Evolutionary conservation across 192 early-diverging fungal genomes (phyloP).

Genomic region (Irineochytrium annulatum): DNA sequence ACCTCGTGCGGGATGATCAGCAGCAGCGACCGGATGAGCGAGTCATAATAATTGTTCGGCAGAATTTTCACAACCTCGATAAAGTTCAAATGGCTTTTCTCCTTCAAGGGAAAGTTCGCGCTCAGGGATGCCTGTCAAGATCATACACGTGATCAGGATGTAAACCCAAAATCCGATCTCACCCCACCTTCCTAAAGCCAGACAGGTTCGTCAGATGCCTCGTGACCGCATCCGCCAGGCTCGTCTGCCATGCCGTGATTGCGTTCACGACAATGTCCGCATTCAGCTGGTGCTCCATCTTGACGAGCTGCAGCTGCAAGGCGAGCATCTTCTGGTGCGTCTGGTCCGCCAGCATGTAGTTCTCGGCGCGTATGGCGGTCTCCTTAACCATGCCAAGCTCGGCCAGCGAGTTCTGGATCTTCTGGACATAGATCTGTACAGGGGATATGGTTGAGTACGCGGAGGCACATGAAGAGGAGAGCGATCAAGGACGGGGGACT

Average conservation of each 20-base stretch:
- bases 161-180: background rate
- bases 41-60: constrained; percentile 43
- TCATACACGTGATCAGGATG: constrained; percentile 10
- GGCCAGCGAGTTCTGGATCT: constrained; percentile 29
- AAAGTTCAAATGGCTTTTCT: constrained; percentile 34
- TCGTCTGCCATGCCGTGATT: constrained; percentile 41
- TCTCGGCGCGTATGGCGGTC: constrained; percentile 38
- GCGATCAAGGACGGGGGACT: too few species aligned
- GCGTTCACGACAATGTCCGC: constrained; percentile 46
- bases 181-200: constrained; percentile 6
- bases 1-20: constrained; percentile 44
- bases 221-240: constrained; percentile 24
- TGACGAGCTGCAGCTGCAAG: constrained; percentile 38
- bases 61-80: constrained; percentile 31
- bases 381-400: constrained; percentile 41
- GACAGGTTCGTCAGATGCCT: background rate
- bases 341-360: constrained; percentile 44
- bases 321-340: constrained; percentile 34
- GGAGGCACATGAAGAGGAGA: background rate
- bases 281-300: constrained; percentile 51
- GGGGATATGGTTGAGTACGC: background rate
- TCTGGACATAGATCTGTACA: constrained; percentile 41
- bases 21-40: constrained; percentile 36
- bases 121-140: constrained; percentile 3
- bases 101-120: constrained; percentile 25